phyloP scores from a whole-genome alignment of 2,329 filamentous ascomycete species.

The Hymenoscyphus repandus region DNA sequence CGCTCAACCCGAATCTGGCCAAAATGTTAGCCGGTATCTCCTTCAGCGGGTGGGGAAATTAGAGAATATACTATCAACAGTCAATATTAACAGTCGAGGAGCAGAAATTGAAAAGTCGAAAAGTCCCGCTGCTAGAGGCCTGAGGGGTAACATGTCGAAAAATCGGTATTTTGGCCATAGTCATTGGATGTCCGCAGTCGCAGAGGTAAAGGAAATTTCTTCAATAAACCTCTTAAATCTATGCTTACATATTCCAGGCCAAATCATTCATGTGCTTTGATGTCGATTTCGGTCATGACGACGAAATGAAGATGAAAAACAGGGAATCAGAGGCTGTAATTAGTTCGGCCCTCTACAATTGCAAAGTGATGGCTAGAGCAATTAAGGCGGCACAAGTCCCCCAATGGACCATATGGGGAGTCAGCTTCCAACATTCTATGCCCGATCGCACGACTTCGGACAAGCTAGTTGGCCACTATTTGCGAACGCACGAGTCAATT shows the following conservation, averaged over 20 bases:
- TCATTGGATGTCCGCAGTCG: constrained; percentile 26
- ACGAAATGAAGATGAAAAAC: background rate
- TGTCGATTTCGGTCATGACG: background rate
- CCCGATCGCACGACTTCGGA: constrained; percentile 29
- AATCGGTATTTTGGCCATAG: constrained; percentile 24
- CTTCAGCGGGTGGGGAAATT: constrained; percentile 9
- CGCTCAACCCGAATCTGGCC: too few species aligned
- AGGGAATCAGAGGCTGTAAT: constrained; percentile 1
- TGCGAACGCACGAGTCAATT: constrained; percentile 38
- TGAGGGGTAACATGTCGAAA: constrained; percentile 21
- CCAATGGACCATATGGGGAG: constrained; percentile 12
- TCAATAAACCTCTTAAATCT: background rate
- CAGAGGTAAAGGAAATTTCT: constrained; percentile 12
- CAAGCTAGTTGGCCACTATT: constrained; percentile 35
- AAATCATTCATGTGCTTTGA: constrained; percentile 6
- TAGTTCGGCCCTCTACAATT: constrained; percentile 14
- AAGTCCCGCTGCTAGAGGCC: background rate
- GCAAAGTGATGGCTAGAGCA: constrained; percentile 19
- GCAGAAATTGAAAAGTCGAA: background rate
- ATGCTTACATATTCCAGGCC: constrained; percentile 1
- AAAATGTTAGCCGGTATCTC: too few species aligned
- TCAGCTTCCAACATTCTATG: constrained; percentile 15
- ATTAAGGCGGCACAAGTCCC: constrained; percentile 13
- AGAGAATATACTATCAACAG: constrained; percentile 1
- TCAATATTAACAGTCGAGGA: background rate